Evolutionary conservation across 345 rosid species (phyloP).

Genomic region (Chamaenerion angustifolium): DNA sequence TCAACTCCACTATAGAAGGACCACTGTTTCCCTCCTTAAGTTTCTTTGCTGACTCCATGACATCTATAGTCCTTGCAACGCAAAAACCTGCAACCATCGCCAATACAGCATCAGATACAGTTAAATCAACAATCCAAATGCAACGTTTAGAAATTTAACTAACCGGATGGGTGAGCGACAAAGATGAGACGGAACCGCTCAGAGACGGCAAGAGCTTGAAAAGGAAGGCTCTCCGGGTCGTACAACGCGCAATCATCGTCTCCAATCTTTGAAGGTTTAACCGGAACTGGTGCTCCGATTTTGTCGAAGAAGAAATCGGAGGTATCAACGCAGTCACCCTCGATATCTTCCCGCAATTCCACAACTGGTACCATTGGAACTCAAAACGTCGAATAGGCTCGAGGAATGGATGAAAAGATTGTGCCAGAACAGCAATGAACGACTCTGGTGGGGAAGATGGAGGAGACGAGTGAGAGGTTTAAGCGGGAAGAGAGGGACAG

Average conservation of each 20-base stretch:
- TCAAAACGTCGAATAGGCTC: background rate
- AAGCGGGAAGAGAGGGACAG: conserved; percentile 11
- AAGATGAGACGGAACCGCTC: conserved; percentile 36
- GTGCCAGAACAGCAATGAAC: background rate
- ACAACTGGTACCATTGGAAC: background rate
- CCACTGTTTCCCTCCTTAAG: conserved; percentile 21
- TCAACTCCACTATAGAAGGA: conserved; percentile 36
- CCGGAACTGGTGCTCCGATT: conserved; percentile 51
- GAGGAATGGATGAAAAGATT: background rate
- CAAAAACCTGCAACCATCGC: conserved; percentile 44
- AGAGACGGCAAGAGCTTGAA: conserved; percentile 67
- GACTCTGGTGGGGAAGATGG: background rate
- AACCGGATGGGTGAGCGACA: conserved; percentile 65
- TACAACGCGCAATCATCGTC: conserved; percentile 15
- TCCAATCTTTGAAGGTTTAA: conserved; percentile 11
- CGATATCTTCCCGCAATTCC: conserved; percentile 36
- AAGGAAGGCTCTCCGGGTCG: conserved; percentile 41
- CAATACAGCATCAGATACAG: conserved; percentile 4
- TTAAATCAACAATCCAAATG: no score
- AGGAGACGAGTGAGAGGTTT: conserved; percentile 2
- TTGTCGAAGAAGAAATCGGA: conserved; percentile 57
- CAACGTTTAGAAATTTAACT: background rate
- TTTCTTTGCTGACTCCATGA: conserved; percentile 45
- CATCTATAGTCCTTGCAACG: conserved; percentile 62
- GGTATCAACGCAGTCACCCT: conserved; percentile 41